Conservation (phyloP, 1,139 yeast genomes). For the Candida glucosophila region DNA sequence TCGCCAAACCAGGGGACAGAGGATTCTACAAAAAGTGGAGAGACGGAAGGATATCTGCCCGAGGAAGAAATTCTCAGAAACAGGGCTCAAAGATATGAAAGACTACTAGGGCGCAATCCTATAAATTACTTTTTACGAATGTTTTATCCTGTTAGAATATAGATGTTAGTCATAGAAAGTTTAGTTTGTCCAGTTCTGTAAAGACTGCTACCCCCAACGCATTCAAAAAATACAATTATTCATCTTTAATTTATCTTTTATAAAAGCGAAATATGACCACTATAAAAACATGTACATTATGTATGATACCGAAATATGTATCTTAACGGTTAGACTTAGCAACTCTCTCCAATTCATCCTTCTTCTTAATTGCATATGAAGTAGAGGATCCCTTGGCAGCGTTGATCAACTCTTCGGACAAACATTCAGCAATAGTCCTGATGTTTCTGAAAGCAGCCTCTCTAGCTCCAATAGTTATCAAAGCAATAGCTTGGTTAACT, state of each 20-base stretch:
- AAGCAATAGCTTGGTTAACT: constrained; percentile 98
- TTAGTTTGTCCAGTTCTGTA: not conserved
- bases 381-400: constrained; percentile 99
- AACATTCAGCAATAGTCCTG: constrained; percentile 99
- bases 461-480: constrained; percentile 99
- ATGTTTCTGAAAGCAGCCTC: constrained; percentile 99
- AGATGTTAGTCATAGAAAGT: constrained; percentile 1
- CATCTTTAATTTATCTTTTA: constrained; percentile 10
- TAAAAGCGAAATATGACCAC: constrained; percentile 9
- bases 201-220: not conserved
- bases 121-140: constrained; percentile 12
- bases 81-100: too few relatives aligned
- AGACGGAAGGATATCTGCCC: constrained; percentile 4
- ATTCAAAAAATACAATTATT: constrained; percentile 3
- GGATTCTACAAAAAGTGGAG: constrained; percentile 8
- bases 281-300: constrained; percentile 12
- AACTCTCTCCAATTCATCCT: constrained; percentile 99
- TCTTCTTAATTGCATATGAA: constrained; percentile 99
- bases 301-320: too few relatives aligned
- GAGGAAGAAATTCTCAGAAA: constrained; percentile 4
- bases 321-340: constrained; percentile 99
- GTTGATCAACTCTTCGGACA: constrained; percentile 99
- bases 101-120: constrained; percentile 8
- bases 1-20: constrained; percentile 5
- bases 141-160: constrained; percentile 18